These are phyloP conservation scores for Globisporangium viniferum DNA, from an alignment of 352 stramenopile genomes.

Conservation along the genomic window DNA sequence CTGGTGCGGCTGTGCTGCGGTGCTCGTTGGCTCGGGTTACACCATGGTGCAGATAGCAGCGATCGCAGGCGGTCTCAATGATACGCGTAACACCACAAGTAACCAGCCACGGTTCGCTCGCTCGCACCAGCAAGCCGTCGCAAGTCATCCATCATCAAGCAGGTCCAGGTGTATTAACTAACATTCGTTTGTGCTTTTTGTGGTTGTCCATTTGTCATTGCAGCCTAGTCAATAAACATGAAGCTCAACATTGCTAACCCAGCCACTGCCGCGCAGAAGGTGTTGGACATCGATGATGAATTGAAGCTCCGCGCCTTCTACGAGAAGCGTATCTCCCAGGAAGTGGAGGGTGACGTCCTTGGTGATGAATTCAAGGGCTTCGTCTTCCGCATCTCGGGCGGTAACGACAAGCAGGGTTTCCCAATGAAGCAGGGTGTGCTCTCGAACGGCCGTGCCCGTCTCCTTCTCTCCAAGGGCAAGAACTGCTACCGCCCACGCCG, in stretches of 20 bases:
- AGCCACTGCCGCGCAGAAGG: slow-evolving; percentile 96
- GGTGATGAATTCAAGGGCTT: slow-evolving; percentile 99
- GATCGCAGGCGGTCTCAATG: not conserved
- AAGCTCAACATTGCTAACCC: slow-evolving; percentile 99
- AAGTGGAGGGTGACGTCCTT: slow-evolving; percentile 97
- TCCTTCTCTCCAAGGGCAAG: slow-evolving; percentile 98
- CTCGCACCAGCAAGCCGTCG: not conserved
- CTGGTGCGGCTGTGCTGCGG: not conserved
- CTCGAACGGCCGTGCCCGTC: slow-evolving; percentile 97
- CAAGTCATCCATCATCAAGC: not conserved
- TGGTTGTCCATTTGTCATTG: not conserved
- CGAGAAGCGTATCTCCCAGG: slow-evolving; percentile 99
- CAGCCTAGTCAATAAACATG: slow-evolving; percentile 67
- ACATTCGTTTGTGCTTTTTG: slow-evolving; percentile 1
- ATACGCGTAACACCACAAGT: not conserved
- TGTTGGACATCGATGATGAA: slow-evolving; percentile 99
- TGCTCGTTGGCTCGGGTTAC: not conserved
- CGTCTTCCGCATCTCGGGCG: slow-evolving; percentile 97
- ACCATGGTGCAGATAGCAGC: not conserved
- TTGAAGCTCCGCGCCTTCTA: slow-evolving; percentile 99
- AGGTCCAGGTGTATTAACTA: not conserved
- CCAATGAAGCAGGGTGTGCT: slow-evolving; percentile 99
- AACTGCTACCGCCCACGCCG: slow-evolving; percentile 95
- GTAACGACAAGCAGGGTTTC: slow-evolving; percentile 99
- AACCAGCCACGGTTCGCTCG: not conserved